Evolutionary conservation across 768 basidiomycete species (phyloP), one percentile per base, ranked within the genome.

Genomic region (Rhizopogon vinicolor): DNA sequence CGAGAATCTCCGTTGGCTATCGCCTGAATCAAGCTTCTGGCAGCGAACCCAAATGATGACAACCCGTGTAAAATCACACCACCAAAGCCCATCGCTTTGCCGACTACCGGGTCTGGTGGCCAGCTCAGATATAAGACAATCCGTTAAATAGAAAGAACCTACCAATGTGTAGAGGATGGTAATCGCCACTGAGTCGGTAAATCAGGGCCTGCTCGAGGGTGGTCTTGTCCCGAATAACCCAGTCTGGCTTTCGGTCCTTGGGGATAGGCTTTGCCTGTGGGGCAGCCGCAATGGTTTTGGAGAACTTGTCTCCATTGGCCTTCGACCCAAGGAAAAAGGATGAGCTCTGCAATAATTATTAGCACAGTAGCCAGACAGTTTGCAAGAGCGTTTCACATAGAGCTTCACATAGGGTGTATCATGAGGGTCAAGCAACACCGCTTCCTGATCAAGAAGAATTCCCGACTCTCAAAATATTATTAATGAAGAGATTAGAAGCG

Each of bases 31-130:
- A 94, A 70, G 1, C 83, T 88, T 42, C 91, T 84, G 3, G 89
- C 93, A 7, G 78, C 87, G 65, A 92, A 92, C 9, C 92, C 92
- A 65, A 81, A 93, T 0, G 87, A 83, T 18, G 87, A 85, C 22
- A 94, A 78, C 29, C 92, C 92, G 64, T 95, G 92, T 3, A 94
- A 78, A 62, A 95, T 93, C 37, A 87, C 83, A 46, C 86, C 92
- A 3, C 89, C 89, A 63, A 95, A 93, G 12, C 91, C 90, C 16
- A 84, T 77, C 7, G 75, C 76, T 59, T 83, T 67, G n/a, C 91
- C 92, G 41, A 90, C 82, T 13, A 63, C 67, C 1, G 91, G 89
- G 73, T 93, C 91, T 88, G 65, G 4, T 51, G 19, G 14, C 8
- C 53, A 13, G 19, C 29, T 37, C 18, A 37, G 46, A 22, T 33